A percentile compares a stretch with the other conserved stretches of the same genome.
Evolutionary conservation across 345 rosid species (phyloP).

Genomic region (Lepidium africanum): DNA sequence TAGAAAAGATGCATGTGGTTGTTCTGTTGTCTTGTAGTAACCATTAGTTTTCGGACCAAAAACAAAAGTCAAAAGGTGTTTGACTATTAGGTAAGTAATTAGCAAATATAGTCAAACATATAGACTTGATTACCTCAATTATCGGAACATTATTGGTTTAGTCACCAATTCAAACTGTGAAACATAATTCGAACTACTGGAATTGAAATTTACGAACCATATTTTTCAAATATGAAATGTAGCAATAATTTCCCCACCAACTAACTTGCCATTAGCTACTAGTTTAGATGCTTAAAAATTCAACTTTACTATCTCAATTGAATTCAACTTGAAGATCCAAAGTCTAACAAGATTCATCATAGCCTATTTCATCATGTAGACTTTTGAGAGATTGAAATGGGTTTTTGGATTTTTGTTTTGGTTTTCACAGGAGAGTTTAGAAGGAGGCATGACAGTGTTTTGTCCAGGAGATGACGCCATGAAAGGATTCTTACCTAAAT

Average conservation of each 20-base stretch:
- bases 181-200: background rate
- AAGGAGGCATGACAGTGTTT: slow-evolving; percentile 93
- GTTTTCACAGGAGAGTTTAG: slow-evolving; percentile 47
- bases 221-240: background rate
- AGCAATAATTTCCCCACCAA: slow-evolving; percentile 1
- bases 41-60: background rate
- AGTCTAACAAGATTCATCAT: background rate
- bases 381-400: background rate
- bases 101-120: slow-evolving; percentile 7
- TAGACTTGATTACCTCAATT: slow-evolving; percentile 15
- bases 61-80: slow-evolving; percentile 10
- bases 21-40: slow-evolving; percentile 4
- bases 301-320: background rate
- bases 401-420: background rate
- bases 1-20: slow-evolving; percentile 13
- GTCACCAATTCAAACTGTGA: background rate
- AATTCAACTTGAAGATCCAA: background rate
- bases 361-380: too few relatives aligned
- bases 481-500: slow-evolving; percentile 72
- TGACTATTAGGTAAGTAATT: background rate
- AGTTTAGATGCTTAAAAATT: background rate
- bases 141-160: background rate
- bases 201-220: background rate
- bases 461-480: slow-evolving; percentile 88
- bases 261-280: background rate